These are phyloP conservation scores for Leptographium lundbergii DNA, from an alignment of 2,329 filamentous ascomycete genomes.

Conservation along the genomic window DNA sequence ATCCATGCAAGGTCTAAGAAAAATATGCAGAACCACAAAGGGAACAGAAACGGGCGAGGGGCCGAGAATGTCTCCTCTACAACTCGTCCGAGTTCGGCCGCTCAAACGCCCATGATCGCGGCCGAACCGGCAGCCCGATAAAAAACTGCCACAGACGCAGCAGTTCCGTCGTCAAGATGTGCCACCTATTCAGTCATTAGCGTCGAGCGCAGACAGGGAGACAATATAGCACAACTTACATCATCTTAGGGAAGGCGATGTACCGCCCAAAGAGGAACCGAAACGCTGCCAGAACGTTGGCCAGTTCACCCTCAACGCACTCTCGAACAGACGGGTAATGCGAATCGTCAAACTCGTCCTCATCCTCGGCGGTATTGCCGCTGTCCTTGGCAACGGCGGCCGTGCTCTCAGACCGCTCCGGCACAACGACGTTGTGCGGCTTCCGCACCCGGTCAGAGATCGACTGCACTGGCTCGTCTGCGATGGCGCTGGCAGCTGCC, in stretches of 20 bases:
- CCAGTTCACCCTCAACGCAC: slow-evolving; percentile 49
- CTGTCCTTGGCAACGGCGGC: no score
- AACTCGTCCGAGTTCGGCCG: slow-evolving; percentile 36
- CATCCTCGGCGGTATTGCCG: slow-evolving; percentile 18
- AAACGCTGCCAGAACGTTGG: slow-evolving; percentile 47
- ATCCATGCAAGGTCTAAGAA: background rate
- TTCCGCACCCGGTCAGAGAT: slow-evolving; percentile 29
- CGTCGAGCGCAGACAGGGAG: background rate
- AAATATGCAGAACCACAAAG: background rate
- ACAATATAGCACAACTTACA: slow-evolving; percentile 43
- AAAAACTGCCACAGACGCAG: slow-evolving; percentile 36
- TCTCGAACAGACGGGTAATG: slow-evolving; percentile 37
- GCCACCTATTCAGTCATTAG: slow-evolving; percentile 20
- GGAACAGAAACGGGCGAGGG: background rate
- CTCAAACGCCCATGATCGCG: slow-evolving; percentile 33
- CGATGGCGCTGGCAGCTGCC: slow-evolving; percentile 8
- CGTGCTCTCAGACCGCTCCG: slow-evolving; percentile 7
- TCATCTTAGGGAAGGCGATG: slow-evolving; percentile 50
- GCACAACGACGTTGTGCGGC: slow-evolving; percentile 26
- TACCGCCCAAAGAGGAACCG: slow-evolving; percentile 59
- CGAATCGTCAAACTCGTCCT: slow-evolving; percentile 21
- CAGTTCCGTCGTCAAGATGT: slow-evolving; percentile 31
- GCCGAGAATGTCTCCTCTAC: slow-evolving; percentile 14
- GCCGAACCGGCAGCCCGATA: slow-evolving; percentile 38
- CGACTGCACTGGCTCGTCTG: slow-evolving; percentile 15